Percentiles rank a stretch among this genome's conserved stretches.
phyloP scores from a whole-genome alignment of 208 protist genomes.

The Jaenimonas drosophilae region DNA sequence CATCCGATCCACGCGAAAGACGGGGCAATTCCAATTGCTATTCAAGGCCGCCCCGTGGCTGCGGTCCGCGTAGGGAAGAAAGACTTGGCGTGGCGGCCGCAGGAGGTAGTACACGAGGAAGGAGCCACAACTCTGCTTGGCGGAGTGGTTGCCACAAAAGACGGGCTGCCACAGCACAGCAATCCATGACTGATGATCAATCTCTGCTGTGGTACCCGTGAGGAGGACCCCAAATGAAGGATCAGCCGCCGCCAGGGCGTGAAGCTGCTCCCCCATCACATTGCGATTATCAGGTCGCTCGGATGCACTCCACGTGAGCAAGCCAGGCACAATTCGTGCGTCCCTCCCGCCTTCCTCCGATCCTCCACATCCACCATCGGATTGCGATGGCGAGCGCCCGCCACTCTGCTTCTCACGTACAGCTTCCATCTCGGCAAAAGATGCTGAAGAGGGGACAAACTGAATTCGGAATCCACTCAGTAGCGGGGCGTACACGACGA shows the following conservation, averaged over 20 bases:
- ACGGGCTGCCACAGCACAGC: constrained; percentile 82
- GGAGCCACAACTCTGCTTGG: constrained; percentile 74
- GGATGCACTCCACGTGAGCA: constrained; percentile 63
- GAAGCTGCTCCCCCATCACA: constrained; percentile 54
- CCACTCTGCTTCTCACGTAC: constrained; percentile 17
- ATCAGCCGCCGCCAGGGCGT: constrained; percentile 49
- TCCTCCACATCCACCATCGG: not conserved
- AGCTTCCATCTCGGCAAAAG: constrained; percentile 31
- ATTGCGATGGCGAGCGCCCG: not conserved
- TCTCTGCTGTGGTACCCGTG: constrained; percentile 50
- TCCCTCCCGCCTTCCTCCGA: not conserved
- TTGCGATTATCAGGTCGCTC: constrained; percentile 77
- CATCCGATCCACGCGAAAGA: constrained; percentile 55
- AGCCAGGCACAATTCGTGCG: constrained; percentile 3
- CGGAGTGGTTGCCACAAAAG: constrained; percentile 62
- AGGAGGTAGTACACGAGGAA: constrained; percentile 83
- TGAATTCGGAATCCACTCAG: constrained; percentile 78
- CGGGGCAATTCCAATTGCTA: constrained; percentile 46
- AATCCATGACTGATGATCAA: constrained; percentile 80
- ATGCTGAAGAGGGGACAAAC: constrained; percentile 46
- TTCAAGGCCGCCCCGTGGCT: constrained; percentile 53
- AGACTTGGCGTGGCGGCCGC: constrained; percentile 58
- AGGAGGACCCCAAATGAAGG: constrained; percentile 49
- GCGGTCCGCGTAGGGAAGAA: constrained; percentile 24
- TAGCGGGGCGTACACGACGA: constrained; percentile 70